A percentile compares a stretch with the other conserved stretches of the same genome.
Conservation (phyloP, 2,329 filamentous ascomycete genomes). For the Zymoseptoria passerinii region DNA sequence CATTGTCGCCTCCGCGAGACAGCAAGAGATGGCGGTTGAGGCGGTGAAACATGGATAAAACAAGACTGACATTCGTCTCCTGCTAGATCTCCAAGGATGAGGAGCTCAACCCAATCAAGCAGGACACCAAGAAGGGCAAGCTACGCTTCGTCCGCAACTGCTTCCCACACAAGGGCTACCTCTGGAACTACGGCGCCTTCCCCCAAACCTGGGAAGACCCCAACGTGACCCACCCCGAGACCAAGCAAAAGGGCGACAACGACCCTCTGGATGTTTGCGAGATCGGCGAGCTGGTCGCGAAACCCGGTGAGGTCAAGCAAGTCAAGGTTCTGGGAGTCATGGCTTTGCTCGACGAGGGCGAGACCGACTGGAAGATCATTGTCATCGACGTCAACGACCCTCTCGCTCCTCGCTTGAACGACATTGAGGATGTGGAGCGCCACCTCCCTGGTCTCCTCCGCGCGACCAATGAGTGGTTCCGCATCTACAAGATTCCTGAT, state of each 20-base stretch:
- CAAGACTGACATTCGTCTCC: constrained; percentile 12
- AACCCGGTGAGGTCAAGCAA: constrained; percentile 95
- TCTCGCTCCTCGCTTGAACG: constrained; percentile 90
- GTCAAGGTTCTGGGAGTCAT: constrained; percentile 99
- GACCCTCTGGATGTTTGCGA: constrained; percentile 99
- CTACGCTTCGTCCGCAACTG: constrained; percentile 99
- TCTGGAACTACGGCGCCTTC: constrained; percentile 99
- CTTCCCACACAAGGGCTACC: constrained; percentile 99
- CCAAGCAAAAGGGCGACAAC: constrained; percentile 99
- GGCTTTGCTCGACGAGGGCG: constrained; percentile 97
- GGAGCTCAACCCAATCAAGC: constrained; percentile 97
- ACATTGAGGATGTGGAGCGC: constrained; percentile 97
- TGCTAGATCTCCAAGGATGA: constrained; percentile 95
- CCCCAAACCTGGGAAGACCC: constrained; percentile 99
- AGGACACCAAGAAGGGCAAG: constrained; percentile 99
- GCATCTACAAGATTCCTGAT: constrained; percentile 99
- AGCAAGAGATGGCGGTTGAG: constrained; percentile 7
- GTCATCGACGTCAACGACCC: constrained; percentile 98
- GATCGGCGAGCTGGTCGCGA: constrained; percentile 95
- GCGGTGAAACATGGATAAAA: not conserved
- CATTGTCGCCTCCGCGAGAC: constrained; percentile 4
- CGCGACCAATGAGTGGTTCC: constrained; percentile 99
- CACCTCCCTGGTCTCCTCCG: constrained; percentile 94
- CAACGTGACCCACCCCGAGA: constrained; percentile 91
- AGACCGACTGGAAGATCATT: constrained; percentile 99